phyloP scores from a whole-genome alignment of 2,329 filamentous ascomycete species.

The Paracorniculantispora psalliotae region DNA sequence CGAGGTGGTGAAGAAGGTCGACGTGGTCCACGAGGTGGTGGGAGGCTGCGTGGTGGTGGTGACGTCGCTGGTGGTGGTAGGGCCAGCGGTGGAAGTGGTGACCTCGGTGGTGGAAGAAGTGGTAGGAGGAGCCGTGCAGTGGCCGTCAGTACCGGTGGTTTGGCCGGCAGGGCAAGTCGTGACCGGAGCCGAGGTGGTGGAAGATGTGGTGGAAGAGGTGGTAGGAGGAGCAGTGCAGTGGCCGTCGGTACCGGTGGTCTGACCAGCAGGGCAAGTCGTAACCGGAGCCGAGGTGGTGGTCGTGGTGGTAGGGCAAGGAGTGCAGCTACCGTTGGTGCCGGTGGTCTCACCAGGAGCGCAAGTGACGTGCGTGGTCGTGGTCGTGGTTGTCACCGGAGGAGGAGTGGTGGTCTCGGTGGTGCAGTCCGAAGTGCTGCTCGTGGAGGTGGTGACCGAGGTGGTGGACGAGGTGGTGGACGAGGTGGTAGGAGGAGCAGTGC shows the following conservation, averaged over 20 bases:
- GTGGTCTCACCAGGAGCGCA: slow-evolving; percentile 1
- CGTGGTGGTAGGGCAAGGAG: neutral
- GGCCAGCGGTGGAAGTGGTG: slow-evolving; percentile 4
- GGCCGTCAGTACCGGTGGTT: slow-evolving; percentile 2
- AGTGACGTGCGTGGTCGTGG: neutral
- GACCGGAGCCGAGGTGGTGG: slow-evolving; percentile 18
- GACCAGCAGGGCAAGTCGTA: neutral
- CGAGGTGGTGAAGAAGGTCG: slow-evolving; percentile 27
- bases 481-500: neutral
- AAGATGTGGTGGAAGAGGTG: slow-evolving; percentile 23
- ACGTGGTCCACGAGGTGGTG: slow-evolving; percentile 22
- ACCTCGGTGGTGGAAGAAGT: slow-evolving; percentile 9
- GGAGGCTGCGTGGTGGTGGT: slow-evolving; percentile 5
- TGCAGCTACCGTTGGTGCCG: neutral
- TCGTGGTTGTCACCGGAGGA: neutral
- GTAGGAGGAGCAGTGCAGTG: slow-evolving; percentile 7
- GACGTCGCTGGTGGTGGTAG: slow-evolving; percentile 8
- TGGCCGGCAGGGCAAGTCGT: neutral
- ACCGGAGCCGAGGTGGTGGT: slow-evolving; percentile 2
- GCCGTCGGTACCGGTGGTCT: neutral
- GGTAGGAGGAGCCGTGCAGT: neutral
- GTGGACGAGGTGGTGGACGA: slow-evolving; percentile 13
- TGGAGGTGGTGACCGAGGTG: slow-evolving; percentile 9
- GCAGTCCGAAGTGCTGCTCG: slow-evolving; percentile 1
- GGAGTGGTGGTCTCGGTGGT: slow-evolving; percentile 4